A percentile compares a stretch with the other conserved stretches of the same genome.
Evolutionary conservation across 768 basidiomycete genomes (phyloP).

Genomic region (Mycena pura): DNA sequence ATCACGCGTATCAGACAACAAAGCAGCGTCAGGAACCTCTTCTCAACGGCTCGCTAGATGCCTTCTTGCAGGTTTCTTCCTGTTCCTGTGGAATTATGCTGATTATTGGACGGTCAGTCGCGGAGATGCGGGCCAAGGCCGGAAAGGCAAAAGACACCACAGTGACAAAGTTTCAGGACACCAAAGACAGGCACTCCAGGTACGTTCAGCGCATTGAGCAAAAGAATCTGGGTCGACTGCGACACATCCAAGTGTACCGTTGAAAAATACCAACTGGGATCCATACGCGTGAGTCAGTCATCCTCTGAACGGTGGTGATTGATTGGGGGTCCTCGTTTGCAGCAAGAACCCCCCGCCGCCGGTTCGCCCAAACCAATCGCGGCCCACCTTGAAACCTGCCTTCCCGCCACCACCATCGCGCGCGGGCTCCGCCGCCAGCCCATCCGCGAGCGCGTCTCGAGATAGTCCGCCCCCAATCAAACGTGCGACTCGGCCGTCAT

Average conservation of each 20-base stretch:
- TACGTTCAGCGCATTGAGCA: slow-evolving; percentile 19
- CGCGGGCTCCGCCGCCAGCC: slow-evolving; percentile 25
- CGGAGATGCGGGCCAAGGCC: slow-evolving; percentile 72
- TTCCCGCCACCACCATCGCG: slow-evolving; percentile 33
- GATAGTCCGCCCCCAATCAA: slow-evolving; percentile 20
- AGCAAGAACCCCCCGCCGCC: slow-evolving; percentile 60
- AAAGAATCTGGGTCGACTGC: neutral
- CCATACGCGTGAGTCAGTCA: slow-evolving; percentile 41
- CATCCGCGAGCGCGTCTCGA: slow-evolving; percentile 42
- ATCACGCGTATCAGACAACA: too few species aligned
- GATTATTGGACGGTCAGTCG: slow-evolving; percentile 45
- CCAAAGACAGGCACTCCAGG: slow-evolving; percentile 64
- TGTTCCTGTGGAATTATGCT: neutral
- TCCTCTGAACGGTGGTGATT: neutral
- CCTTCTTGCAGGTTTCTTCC: slow-evolving; percentile 3
- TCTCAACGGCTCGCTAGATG: too few species aligned
- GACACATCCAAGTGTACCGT: slow-evolving; percentile 54
- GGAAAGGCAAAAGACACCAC: slow-evolving; percentile 63
- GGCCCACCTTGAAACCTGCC: slow-evolving; percentile 13
- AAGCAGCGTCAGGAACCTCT: too few species aligned
- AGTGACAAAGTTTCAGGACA: slow-evolving; percentile 57
- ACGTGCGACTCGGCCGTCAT: slow-evolving; percentile 18
- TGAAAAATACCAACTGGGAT: slow-evolving; percentile 72
- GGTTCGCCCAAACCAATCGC: slow-evolving; percentile 46
- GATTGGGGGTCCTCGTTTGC: neutral